Evolutionary conservation across 331 rosid species (phyloP), one percentile per base, ranked within the genome.

Genomic region (Telfairia occidentalis): DNA sequence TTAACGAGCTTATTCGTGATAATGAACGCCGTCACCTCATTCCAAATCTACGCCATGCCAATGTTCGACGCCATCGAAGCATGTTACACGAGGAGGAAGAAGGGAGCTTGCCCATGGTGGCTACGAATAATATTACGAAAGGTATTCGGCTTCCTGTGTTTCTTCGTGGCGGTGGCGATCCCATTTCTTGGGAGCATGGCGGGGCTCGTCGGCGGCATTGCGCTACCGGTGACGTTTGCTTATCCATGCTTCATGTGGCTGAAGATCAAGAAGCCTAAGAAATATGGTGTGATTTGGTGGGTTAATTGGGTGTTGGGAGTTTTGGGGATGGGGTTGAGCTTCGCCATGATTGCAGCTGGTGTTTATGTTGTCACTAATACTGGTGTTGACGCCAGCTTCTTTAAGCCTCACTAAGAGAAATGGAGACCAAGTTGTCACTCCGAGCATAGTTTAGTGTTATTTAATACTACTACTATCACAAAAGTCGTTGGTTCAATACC

Each of bases 191-290:
- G 90, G 13, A 86, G 88, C 11, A 26, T 92, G 15, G 97, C 99
- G 0, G 99, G 99, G 55, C 63, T 95, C 65, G 74, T 92, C 0
- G 99, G 99, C 70, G 99, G 99, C 24, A 64, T 90, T 13, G 80
- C 99, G 4, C 57, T 92, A 79, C 97, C 99, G 0, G 96, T 95
- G 77, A 92, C 97, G n/a, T 80, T 95, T 32, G 92, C 89, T 0
- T 95, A 83, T 80, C 99, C 99, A 3, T 88, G 96, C 65, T 95
- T 92, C 81, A 88, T 95, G 96, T 95, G 99, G 96, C 85, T 92
- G 65, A 95, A 95, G 89, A 15, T 75, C 18, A 90, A 86, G 85
- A 92, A 90, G 75, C 84, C 84, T 0, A 63, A 40, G 57, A 29
- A 9, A 15, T 77, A 76, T 40, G 34, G 78, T 16, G 3, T 16